A percentile compares a stretch with the other conserved stretches of the same genome.
Conservation (phyloP, 805 yeast species). For the Starmerella riodocensis region DNA sequence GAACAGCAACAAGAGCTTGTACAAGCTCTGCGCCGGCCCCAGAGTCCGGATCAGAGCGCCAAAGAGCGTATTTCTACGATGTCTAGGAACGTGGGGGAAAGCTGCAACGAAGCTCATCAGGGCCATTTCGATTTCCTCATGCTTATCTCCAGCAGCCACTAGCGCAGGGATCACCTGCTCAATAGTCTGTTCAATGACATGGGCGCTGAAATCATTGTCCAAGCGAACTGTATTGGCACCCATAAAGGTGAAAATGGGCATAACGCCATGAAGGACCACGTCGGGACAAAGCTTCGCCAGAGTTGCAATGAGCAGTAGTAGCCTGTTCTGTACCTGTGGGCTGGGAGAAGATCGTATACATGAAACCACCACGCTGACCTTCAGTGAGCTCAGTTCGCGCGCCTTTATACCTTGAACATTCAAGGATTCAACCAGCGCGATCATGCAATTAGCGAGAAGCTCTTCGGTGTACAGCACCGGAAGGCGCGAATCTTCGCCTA, state of each 20-base stretch:
- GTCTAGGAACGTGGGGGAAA: conserved; percentile 89
- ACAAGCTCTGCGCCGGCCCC: conserved; percentile 53
- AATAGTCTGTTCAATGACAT: conserved; percentile 85
- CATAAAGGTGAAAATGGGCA: conserved; percentile 99
- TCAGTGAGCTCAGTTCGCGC: conserved; percentile 43
- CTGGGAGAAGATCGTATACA: conserved; percentile 79
- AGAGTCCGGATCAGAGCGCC: conserved; percentile 67
- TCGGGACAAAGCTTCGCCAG: conserved; percentile 85
- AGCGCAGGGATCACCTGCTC: conserved; percentile 83
- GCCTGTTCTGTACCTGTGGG: conserved; percentile 88
- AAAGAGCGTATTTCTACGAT: conserved; percentile 78
- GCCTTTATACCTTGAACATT: conserved; percentile 12
- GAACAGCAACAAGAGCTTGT: conserved; percentile 59
- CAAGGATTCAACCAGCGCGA: conserved; percentile 43
- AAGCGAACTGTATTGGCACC: conserved; percentile 95
- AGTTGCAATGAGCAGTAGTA: conserved; percentile 72
- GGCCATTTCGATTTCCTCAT: conserved; percentile 67
- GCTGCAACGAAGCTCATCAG: conserved; percentile 87
- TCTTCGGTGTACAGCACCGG: conserved; percentile 90
- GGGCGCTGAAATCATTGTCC: conserved; percentile 88
- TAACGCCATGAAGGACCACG: conserved; percentile 81
- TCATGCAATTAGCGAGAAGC: conserved; percentile 75
- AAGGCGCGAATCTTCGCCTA: conserved; percentile 81
- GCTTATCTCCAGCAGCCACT: conserved; percentile 37
- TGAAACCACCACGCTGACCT: conserved; percentile 84